Base-by-base conservation (phyloP, 2,329 filamentous ascomycete species). In the Cercospora nicotianae region DNA sequence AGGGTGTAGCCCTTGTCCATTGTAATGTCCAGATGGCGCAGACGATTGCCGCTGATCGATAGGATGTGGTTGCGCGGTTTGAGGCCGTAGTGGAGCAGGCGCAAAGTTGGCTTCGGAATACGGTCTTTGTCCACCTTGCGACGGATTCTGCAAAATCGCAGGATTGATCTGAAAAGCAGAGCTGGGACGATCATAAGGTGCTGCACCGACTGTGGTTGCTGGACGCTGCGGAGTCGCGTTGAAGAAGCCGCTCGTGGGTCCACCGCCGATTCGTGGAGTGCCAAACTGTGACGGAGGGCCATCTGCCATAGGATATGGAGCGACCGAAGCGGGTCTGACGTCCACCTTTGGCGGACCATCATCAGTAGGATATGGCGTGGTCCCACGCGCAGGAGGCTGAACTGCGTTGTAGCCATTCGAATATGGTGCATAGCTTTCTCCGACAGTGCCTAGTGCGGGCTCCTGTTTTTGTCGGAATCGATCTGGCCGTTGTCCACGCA, bases 271-370 rank as follows among this genome's bases (percentile, higher is more conserved):
- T 36, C 62, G 65, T 18, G 67, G 59, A n/a, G 67, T 60, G 12
- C 36, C 31, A 55, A 60, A 48, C 12, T 66, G 60, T 30, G 66
- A 45, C 28, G 85, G 82, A 20, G 87, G 85, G 63, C 83, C 82
- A 71, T 91, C 89, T 71, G 91, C 90, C 60, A 89, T 84, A 0
- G 91, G 91, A 73, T 93, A 93, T 1, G 91, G 91, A 1, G 88
- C 88, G 23, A 86, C 83, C 9, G 89, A 85, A 16, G 87, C 79
- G 36, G 75, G 66, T 80, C 82, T 60, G 67, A 72, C 66, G 81
- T 81, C 39, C 77, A 75, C 31, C 53, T 42, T 62, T 8, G 82
- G 79, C 63, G 84, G 75, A 8, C 77, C 69, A 42, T 76, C 70
- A 55, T 76, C 72, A 20, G 73, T 61, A 9, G 76, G 76, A 57